Conservation (phyloP, 2,329 filamentous ascomycete genomes). For the Coniosporium tulheliwenetii region DNA sequence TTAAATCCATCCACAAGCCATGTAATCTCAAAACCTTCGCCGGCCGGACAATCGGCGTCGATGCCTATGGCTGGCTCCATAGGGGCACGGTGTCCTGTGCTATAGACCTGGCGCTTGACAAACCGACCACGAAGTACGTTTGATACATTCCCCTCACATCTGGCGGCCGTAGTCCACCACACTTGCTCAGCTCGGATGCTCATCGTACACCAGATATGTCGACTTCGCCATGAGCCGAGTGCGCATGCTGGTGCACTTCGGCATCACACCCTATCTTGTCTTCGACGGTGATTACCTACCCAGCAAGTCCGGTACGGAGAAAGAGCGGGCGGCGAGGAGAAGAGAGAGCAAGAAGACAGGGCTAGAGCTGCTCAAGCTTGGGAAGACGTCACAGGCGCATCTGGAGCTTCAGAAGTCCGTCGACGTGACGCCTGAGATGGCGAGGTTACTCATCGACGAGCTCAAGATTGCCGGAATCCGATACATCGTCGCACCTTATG, state of each 20-base stretch:
- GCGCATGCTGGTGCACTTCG: slow-evolving; percentile 85
- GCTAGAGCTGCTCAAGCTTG: slow-evolving; percentile 64
- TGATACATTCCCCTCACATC: slow-evolving; percentile 16
- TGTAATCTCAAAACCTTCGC: slow-evolving; percentile 73
- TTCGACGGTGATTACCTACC: slow-evolving; percentile 94
- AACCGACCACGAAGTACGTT: slow-evolving; percentile 64
- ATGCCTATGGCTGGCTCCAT: slow-evolving; percentile 97
- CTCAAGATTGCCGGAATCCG: slow-evolving; percentile 65
- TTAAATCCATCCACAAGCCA: slow-evolving; percentile 92
- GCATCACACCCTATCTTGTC: slow-evolving; percentile 83
- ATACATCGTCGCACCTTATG: slow-evolving; percentile 91
- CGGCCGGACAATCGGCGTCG: slow-evolving; percentile 82
- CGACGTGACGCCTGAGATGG: slow-evolving; percentile 94
- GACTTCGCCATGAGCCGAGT: slow-evolving; percentile 83
- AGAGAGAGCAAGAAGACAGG: slow-evolving; percentile 64
- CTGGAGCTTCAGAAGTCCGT: slow-evolving; percentile 87
- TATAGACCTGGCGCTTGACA: slow-evolving; percentile 75
- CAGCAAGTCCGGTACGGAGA: slow-evolving; percentile 81
- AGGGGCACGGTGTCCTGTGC: slow-evolving; percentile 82
- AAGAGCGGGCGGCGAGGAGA: slow-evolving; percentile 56
- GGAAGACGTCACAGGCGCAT: slow-evolving; percentile 66
- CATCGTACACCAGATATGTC: slow-evolving; percentile 49
- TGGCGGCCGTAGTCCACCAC: not conserved
- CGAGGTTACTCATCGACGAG: slow-evolving; percentile 77
- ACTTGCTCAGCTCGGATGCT: slow-evolving; percentile 5